Percentiles rank a stretch among this genome's conserved stretches.
These are phyloP conservation scores for Barnettozyma sp. DNA, from an alignment of 805 yeast species.

Conservation along the genomic window DNA sequence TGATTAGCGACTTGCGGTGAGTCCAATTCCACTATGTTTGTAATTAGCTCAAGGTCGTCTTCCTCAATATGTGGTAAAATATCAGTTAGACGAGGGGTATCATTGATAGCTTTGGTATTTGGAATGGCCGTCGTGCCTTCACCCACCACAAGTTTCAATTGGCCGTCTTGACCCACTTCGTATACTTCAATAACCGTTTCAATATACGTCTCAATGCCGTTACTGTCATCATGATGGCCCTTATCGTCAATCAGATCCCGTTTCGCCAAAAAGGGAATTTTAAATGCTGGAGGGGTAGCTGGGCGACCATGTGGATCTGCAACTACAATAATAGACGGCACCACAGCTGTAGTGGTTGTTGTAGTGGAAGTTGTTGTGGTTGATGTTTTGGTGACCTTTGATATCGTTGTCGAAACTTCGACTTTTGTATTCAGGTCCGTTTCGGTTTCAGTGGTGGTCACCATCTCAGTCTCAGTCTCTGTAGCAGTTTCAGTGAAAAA, in stretches of 20 bases:
- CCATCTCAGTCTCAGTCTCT: too few relatives aligned
- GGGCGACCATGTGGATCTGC: constrained; percentile 12
- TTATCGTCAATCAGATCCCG: constrained; percentile 2
- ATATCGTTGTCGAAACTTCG: too few relatives aligned
- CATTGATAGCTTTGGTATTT: too few relatives aligned
- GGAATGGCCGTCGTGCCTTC: too few relatives aligned
- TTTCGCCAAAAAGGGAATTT: constrained; percentile 3
- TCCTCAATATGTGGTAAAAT: not conserved
- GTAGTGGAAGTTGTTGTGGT: constrained; percentile 9
- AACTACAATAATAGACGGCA: too few relatives aligned
- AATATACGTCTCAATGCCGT: not conserved
- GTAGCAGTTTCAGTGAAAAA: too few relatives aligned
- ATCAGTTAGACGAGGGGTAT: too few relatives aligned
- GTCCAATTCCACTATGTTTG: not conserved
- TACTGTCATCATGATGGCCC: too few relatives aligned
- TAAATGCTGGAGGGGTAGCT: constrained; percentile 12
- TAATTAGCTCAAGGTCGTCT: not conserved
- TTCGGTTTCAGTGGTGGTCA: too few relatives aligned
- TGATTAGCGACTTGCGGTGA: not conserved
- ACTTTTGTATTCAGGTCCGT: too few relatives aligned
- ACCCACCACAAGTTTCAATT: not conserved
- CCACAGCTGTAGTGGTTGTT: constrained; percentile 7
- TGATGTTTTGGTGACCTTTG: too few relatives aligned
- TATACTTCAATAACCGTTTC: constrained; percentile 7
- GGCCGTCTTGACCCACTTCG: constrained; percentile 2